Evolutionary conservation across 495 filamentous ascomycete species (phyloP), one percentile per base, ranked within the genome.

Genomic region (Xylaria flabelliformis): DNA sequence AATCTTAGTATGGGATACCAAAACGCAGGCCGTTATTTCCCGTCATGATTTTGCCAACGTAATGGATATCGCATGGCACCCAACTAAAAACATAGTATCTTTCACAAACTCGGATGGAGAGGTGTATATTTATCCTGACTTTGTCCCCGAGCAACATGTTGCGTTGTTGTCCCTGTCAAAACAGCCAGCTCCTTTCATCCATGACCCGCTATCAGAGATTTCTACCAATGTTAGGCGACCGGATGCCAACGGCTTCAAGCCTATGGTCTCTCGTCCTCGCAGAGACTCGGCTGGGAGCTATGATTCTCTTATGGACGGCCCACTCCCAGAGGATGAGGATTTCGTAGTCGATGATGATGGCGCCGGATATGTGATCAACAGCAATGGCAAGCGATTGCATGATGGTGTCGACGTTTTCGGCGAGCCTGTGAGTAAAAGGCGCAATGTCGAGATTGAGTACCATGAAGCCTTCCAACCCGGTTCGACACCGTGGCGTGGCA

Each of bases 291-390:
- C 79, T 15, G 85, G 83, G 55, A 85, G 83, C 68, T 78, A 88
- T 44, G 85, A 85, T 64, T 85, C 88, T 44, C 81, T 92, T 34
- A 81, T 93, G 62, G 88, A 86, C 48, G 82, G 81, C 5, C 70
- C 77, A 36, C 56, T 78, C 21, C 63, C 68, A 5, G 82, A 84
- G 32, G 83, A 92, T 74, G 92, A 91, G 42, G 94, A 92, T 75
- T 99, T 98, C 77, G 91, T 99, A 2, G 90, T 92, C 0, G 95
- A 99, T 80, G 96, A 99, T 74, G 96, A 99, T 76, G 94, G 93
- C n/a, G 94, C 92, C 24, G 96, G 95, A 42, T 97, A 97, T 80
- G 85, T 90, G 4, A 87, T 92, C 13, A 96, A 93, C 75, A 82
- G 77, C 7, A 86, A 88, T 75, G 83, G 85, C 39, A 98, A 98